Evolutionary conservation across 306 rosid species (phyloP).

Genomic region (Medicago ruthenica): DNA sequence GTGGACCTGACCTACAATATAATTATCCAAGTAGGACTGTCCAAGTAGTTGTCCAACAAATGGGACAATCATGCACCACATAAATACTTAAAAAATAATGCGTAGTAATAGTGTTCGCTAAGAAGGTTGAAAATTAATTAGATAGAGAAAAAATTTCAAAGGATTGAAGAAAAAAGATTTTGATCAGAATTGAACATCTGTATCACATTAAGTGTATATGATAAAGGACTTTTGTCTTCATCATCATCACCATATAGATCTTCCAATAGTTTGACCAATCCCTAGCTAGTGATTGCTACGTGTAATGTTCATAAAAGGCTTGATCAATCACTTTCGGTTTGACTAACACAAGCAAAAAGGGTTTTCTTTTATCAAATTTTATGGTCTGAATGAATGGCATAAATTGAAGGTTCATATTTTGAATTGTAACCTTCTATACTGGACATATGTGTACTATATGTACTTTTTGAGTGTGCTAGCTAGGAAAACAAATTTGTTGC

Average conservation of each 20-base stretch:
- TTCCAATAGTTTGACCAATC: slow-evolving; percentile 53
- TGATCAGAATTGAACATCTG: slow-evolving; percentile 42
- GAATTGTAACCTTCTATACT: slow-evolving; percentile 45
- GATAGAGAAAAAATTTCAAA: slow-evolving; percentile 15
- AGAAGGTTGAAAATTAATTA: slow-evolving; percentile 15
- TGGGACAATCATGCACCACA: slow-evolving; percentile 55
- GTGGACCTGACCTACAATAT: slow-evolving; percentile 65
- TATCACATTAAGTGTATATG: slow-evolving; percentile 46
- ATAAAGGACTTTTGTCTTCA: slow-evolving; percentile 35
- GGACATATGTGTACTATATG: slow-evolving; percentile 45
- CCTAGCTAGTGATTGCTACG: slow-evolving; percentile 39
- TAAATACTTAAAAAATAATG: slow-evolving; percentile 40
- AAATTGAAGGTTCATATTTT: slow-evolving; percentile 40
- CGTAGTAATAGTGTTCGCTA: slow-evolving; percentile 13
- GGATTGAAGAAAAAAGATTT: slow-evolving; percentile 22
- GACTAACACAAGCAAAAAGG: slow-evolving; percentile 53
- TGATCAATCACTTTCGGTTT: slow-evolving; percentile 63
- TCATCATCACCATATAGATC: slow-evolving; percentile 37
- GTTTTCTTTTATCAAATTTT: slow-evolving; percentile 48
- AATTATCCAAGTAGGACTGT: slow-evolving; percentile 57
- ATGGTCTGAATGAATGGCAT: slow-evolving; percentile 47
- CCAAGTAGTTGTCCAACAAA: slow-evolving; percentile 55
- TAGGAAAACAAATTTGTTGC: background rate
- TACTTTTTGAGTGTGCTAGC: slow-evolving; percentile 32
- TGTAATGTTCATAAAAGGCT: slow-evolving; percentile 44